Evolutionary conservation across 129 eudicot species (phyloP), one percentile per base, ranked within the genome.

Genomic region (Lactuca sativa): DNA sequence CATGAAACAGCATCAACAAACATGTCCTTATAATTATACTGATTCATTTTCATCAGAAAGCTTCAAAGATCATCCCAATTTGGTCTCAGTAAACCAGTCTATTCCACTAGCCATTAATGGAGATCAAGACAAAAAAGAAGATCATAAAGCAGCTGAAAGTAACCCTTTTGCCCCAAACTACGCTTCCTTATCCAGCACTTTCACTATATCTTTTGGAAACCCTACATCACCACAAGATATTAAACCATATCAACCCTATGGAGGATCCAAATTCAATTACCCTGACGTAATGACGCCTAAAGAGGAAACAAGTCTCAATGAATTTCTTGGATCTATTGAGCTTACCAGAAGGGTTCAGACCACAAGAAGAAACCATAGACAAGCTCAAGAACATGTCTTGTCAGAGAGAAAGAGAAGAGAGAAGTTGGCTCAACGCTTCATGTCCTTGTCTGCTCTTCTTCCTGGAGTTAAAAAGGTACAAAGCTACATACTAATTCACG

Each of bases 331-430:
- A 49, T 72, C 69, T 7, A 9, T 72, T 3, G 77, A 72, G 1
- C 31, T 9, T 62, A 37, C 13, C 41, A 54, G 40, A 36, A 62
- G 62, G 43, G 41, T 62, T 51, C 62, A 52, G 62, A 72, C 53
- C 49, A 62, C 77, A 37, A 62, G 77, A 62, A 52, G 77, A 62
- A 72, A 72, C 36, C 61, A 37, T 49, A 72, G 77, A 62, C 77
- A 72, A 72, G 77, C 77, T 72, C 77, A 72, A 52, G 76, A 71
- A 25, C 76, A 71, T 48, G 76, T 71, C 36, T 16, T 71, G 37
- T 67, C 76, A 0, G 76, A 72, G 49, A 72, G 77, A 32, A 72
- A 72, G 57, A 62, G 77, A 62, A 72, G 77, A 47, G 76, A 71
- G n/a, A 71, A 71, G 52, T 36, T 72, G 62, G 62, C 77, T 21